phyloP scores from a whole-genome alignment of 2,329 filamentous ascomycete species.

The Penicillium janthinellum region DNA sequence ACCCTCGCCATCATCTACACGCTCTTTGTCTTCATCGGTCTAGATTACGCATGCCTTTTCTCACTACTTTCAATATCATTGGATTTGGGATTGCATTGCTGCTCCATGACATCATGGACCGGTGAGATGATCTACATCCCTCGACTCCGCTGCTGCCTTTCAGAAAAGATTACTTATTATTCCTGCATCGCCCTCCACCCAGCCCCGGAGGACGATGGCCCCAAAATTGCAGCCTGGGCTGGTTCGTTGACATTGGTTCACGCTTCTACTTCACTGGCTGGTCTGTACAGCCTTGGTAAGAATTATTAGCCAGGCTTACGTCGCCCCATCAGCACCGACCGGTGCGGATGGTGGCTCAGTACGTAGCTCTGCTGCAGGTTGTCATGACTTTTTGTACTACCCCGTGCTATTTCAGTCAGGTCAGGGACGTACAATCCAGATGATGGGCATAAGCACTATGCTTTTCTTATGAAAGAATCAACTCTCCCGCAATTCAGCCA shows the following conservation, averaged over 20 bases:
- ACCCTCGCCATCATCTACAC: neutral
- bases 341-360: neutral
- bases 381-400: neutral
- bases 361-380: neutral
- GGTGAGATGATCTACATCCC: neutral
- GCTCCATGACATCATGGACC: slow-evolving; percentile 8
- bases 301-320: neutral
- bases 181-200: too few species aligned
- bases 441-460: neutral
- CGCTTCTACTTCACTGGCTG: neutral
- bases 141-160: neutral
- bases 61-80: neutral
- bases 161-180: neutral
- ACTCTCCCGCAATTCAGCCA: neutral
- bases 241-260: neutral
- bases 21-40: neutral
- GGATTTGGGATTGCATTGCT: neutral
- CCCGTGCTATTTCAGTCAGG: neutral
- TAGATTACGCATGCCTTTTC: neutral
- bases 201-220: neutral
- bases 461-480: neutral
- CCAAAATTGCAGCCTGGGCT: neutral
- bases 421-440: too few species aligned
- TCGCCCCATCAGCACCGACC: neutral
- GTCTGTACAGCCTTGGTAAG: neutral